A percentile compares a stretch with the other conserved stretches of the same genome.
Evolutionary conservation across 2,329 filamentous ascomycete species (phyloP).

Genomic region (Microsporum audouinii): DNA sequence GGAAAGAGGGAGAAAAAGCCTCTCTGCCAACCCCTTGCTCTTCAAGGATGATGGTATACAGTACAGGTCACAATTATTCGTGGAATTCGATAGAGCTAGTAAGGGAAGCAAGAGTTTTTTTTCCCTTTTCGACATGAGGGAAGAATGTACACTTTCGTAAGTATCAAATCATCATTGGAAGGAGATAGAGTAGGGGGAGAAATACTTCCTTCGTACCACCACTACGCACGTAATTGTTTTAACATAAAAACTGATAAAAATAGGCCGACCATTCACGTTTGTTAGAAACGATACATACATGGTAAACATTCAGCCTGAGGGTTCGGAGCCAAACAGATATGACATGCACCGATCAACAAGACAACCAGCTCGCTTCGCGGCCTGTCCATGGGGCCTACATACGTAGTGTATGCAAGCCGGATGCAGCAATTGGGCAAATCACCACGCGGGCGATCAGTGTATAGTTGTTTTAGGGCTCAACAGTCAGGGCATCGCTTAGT

Average conservation of each 20-base stretch:
- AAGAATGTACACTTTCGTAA: neutral
- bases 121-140: neutral
- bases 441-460: neutral
- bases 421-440: neutral
- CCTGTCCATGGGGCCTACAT: neutral
- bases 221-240: neutral
- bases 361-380: neutral
- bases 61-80: neutral
- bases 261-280: neutral
- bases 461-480: neutral
- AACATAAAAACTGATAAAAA: neutral
- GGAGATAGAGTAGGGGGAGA: neutral
- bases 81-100: neutral
- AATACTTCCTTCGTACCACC: neutral
- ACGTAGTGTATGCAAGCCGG: too few relatives aligned
- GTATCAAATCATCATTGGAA: neutral
- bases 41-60: neutral
- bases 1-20: neutral
- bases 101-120: neutral
- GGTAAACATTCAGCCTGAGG: too few relatives aligned
- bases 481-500: neutral
- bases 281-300: neutral
- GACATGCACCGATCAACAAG: neutral
- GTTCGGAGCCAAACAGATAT: neutral
- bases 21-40: neutral